Conservation (phyloP, 2,329 filamentous ascomycete genomes). For the Ceratocystis huliohia region DNA sequence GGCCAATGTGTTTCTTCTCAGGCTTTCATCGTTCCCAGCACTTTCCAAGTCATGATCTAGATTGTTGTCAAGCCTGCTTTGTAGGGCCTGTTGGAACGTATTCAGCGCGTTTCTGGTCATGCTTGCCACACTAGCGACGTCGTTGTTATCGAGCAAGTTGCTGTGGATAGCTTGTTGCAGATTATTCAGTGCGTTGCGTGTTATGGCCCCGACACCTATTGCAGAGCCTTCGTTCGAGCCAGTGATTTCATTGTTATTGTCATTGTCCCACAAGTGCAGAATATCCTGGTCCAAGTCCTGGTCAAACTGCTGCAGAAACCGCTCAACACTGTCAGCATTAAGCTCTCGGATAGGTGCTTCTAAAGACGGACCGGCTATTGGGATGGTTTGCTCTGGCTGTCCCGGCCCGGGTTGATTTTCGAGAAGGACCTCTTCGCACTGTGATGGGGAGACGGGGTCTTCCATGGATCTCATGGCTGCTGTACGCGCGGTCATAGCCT, state of each 20-base stretch:
- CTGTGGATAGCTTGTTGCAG: conserved; percentile 19
- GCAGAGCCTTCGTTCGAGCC: conserved; percentile 33
- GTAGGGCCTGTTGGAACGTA: conserved; percentile 17
- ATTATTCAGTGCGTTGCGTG: conserved; percentile 15
- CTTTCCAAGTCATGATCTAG: conserved; percentile 37
- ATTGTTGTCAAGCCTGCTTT: conserved; percentile 32
- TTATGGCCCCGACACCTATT: conserved; percentile 22
- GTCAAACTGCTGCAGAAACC: conserved; percentile 24
- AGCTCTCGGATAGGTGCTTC: conserved; percentile 18
- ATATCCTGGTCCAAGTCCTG: conserved; percentile 44
- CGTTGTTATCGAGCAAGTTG: conserved; percentile 18
- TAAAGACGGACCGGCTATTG: not conserved
- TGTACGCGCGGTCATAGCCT: conserved; percentile 19
- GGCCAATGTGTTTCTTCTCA: conserved; percentile 14
- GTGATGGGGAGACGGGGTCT: not conserved
- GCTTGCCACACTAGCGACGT: conserved; percentile 16
- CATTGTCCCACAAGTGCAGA: conserved; percentile 44
- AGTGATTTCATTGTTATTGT: conserved; percentile 24
- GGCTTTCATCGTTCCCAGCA: conserved; percentile 28
- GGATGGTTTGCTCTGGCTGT: not conserved
- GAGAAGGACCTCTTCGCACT: not conserved
- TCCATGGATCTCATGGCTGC: conserved; percentile 10
- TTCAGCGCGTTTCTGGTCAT: conserved; percentile 18
- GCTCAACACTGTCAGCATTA: conserved; percentile 19
- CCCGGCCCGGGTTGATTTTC: not conserved